These are phyloP conservation scores for Suhomyces atakaporum DNA, from an alignment of 1,139 yeast species.

Conservation along the genomic window DNA sequence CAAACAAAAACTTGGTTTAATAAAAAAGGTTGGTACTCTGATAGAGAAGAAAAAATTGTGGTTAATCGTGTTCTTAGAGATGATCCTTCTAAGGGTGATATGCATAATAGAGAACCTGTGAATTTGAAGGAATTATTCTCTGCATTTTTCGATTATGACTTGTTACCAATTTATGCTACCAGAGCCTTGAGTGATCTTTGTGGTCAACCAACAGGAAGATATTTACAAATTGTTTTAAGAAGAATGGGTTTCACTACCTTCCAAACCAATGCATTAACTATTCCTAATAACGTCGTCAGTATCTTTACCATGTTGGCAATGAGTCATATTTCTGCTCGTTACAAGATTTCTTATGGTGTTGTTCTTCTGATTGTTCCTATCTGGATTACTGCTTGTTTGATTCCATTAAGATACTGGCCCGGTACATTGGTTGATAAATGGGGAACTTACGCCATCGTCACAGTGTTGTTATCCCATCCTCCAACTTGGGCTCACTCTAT, in stretches of 20 bases:
- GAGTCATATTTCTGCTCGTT: slow-evolving; percentile 15
- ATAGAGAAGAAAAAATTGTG: slow-evolving; percentile 35
- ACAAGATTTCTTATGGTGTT: slow-evolving; percentile 17
- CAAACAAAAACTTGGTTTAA: slow-evolving; percentile 29
- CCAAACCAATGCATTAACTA: slow-evolving; percentile 22
- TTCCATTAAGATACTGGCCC: slow-evolving; percentile 22
- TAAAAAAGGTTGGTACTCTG: slow-evolving; percentile 40
- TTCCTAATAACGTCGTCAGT: slow-evolving; percentile 19
- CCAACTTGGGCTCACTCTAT: slow-evolving; percentile 18
- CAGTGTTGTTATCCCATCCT: slow-evolving; percentile 18
- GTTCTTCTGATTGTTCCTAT: slow-evolving; percentile 15
- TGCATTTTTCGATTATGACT: slow-evolving; percentile 26
- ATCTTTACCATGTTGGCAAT: slow-evolving; percentile 18
- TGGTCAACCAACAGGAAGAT: slow-evolving; percentile 16
- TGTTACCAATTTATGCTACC: slow-evolving; percentile 24
- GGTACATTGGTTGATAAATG: slow-evolving; percentile 19
- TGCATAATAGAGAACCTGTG: slow-evolving; percentile 36
- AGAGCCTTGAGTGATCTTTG: slow-evolving; percentile 21
- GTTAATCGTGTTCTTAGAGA: slow-evolving; percentile 34
- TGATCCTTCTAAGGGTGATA: slow-evolving; percentile 37
- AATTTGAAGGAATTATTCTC: slow-evolving; percentile 21
- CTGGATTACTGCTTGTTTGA: slow-evolving; percentile 15
- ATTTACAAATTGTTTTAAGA: slow-evolving; percentile 19
- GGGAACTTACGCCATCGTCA: slow-evolving; percentile 23
- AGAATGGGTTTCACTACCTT: slow-evolving; percentile 23